Evolutionary conservation across 2,329 filamentous ascomycete species (phyloP).

Genomic region (Pestalotiopsis sp.): DNA sequence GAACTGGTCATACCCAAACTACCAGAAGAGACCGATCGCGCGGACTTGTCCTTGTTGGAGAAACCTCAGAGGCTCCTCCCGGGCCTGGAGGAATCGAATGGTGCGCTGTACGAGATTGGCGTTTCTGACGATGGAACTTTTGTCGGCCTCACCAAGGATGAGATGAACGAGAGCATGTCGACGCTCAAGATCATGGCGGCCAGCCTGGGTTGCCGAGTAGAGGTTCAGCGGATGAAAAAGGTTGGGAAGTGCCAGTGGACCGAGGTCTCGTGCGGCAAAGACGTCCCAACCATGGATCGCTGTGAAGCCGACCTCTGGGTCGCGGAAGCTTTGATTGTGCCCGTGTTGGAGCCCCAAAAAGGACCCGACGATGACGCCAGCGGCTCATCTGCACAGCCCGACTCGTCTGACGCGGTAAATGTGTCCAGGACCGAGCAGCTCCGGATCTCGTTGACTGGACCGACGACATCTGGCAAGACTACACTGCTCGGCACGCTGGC

Average conservation of each 20-base stretch:
- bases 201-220: conserved; percentile 83
- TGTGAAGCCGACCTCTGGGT: conserved; percentile 72
- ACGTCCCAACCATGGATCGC: conserved; percentile 27
- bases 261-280: conserved; percentile 42
- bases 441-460: conserved; percentile 83
- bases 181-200: conserved; percentile 91
- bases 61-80: conserved; percentile 65
- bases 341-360: conserved; percentile 56
- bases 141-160: conserved; percentile 84
- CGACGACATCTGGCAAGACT: conserved; percentile 91
- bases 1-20: conserved; percentile 76
- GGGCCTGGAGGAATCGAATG: conserved; percentile 88
- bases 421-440: conserved; percentile 72
- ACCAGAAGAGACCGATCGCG: conserved; percentile 62
- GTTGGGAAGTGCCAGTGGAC: conserved; percentile 85
- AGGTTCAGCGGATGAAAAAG: conserved; percentile 78
- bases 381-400: neutral
- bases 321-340: conserved; percentile 86
- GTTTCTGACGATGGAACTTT: conserved; percentile 93
- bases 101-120: conserved; percentile 94
- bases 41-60: conserved; percentile 42
- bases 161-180: conserved; percentile 86
- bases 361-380: conserved; percentile 24
- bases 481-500: conserved; percentile 86
- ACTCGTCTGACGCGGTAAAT: neutral